phyloP scores from a whole-genome alignment of 192 early-diverging fungal genomes.

The Mortierella hygrophila region DNA sequence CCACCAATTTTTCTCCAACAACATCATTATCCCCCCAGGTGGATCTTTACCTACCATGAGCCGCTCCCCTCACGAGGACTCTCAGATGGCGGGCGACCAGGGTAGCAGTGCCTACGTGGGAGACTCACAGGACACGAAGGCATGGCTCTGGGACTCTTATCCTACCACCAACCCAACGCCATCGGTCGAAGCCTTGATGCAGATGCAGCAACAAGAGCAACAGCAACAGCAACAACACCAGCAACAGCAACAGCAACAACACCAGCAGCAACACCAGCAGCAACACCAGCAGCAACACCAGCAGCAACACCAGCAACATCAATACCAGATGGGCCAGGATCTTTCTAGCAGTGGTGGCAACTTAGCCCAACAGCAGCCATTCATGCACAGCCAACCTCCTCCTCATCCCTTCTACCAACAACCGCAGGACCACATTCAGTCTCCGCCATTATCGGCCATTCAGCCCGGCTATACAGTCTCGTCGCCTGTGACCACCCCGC shows the following conservation, averaged over 20 bases:
- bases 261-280: conserved; percentile 34
- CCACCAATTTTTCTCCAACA: conserved; percentile 33
- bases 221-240: conserved; percentile 19
- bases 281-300: conserved; percentile 17
- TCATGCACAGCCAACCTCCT: conserved; percentile 3
- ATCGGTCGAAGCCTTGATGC: conserved; percentile 21
- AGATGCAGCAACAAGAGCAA: conserved; percentile 36
- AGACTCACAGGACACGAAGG: neutral
- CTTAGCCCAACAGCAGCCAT: neutral
- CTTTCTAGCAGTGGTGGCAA: neutral
- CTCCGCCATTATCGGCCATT: conserved; percentile 17
- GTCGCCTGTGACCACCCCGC: conserved; percentile 27
- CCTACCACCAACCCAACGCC: conserved; percentile 33
- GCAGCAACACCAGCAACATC: neutral
- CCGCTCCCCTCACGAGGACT: neutral
- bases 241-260: no score
- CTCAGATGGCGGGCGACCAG: neutral
- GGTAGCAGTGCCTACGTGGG: conserved; percentile 10
- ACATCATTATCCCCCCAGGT: conserved; percentile 22
- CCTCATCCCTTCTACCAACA: conserved; percentile 4
- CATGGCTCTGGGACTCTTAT: conserved; percentile 27
- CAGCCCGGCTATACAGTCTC: conserved; percentile 18
- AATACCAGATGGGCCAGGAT: neutral
- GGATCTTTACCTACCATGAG: neutral
- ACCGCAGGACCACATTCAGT: conserved; percentile 17